Percentiles rank a stretch among this genome's conserved stretches.
Conservation (phyloP, 1,284 basidiomycete species). For the Apiotrichum montevideense region DNA sequence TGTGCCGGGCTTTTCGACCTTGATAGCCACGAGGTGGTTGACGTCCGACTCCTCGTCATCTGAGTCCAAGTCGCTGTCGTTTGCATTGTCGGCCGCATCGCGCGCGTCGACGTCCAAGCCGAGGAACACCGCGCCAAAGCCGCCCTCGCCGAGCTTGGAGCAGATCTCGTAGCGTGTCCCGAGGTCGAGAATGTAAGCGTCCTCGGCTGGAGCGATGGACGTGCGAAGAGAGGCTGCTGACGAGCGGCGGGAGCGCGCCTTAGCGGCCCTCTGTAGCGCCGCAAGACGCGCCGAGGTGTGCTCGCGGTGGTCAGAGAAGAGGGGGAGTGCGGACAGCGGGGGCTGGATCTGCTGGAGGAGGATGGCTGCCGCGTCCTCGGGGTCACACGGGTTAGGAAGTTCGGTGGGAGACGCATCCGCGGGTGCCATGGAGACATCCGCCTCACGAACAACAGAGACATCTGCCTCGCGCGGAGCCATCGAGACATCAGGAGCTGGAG, state of each 20-base stretch:
- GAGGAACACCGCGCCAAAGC: slow-evolving; percentile 89
- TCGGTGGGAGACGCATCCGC: too few relatives aligned
- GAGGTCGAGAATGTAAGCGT: slow-evolving; percentile 46
- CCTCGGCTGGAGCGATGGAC: slow-evolving; percentile 29
- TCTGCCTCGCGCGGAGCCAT: too few relatives aligned
- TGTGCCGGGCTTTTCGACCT: slow-evolving; percentile 82
- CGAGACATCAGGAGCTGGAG: too few relatives aligned
- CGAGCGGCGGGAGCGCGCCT: slow-evolving; percentile 44
- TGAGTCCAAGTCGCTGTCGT: slow-evolving; percentile 55
- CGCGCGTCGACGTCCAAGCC: slow-evolving; percentile 53
- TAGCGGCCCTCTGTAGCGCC: slow-evolving; percentile 50
- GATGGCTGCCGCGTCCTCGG: slow-evolving; percentile 59
- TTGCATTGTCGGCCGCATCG: slow-evolving; percentile 53
- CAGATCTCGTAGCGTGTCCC: slow-evolving; percentile 62
- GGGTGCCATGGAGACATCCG: too few relatives aligned
- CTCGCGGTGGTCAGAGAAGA: slow-evolving; percentile 59
- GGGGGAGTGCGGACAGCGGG: slow-evolving; percentile 52
- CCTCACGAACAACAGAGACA: too few relatives aligned
- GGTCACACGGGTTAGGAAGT: slow-evolving; percentile 77
- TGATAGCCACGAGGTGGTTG: slow-evolving; percentile 67
- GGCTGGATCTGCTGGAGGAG: slow-evolving; percentile 62
- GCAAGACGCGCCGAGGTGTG: slow-evolving; percentile 59
- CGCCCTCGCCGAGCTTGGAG: slow-evolving; percentile 92
- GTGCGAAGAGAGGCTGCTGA: slow-evolving; percentile 24
- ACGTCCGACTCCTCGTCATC: slow-evolving; percentile 58